Base-by-base conservation (phyloP, 140 eudicot genomes). In the Erigeron philadelphicus region DNA sequence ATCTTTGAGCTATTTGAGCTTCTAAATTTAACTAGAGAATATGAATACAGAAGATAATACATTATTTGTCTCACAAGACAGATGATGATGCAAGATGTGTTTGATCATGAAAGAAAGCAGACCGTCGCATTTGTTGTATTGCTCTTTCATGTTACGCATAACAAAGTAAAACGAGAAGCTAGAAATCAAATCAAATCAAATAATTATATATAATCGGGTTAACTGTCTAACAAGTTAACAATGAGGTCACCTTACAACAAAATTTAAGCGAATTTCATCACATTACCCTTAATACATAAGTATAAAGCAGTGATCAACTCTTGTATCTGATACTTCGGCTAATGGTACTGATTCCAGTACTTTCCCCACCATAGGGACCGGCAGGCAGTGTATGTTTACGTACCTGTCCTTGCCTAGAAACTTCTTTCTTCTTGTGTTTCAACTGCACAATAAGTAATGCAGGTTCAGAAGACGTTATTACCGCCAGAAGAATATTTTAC, bases 341-440 rank as follows among this genome's bases (percentile, higher is more conserved):
- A 46, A 83, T 61, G 3, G 88, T 74, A 72, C 86, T 93, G 74
- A 93, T 93, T 77, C 98, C 98, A 50, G 90, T 66, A 0, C 74
- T 54, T 83, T 93, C 96, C 8, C 98, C 96, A 42, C 87, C 93
- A 19, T 93, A 93, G 0, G 87, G 74, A 66, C 90, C 86, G 5
- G 67, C 66, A 0, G 87, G 82, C 77, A 66, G 81, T 80, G 63
- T 83, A 23, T 70, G 42, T 3, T 74, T 82, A 11, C 83, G 80
- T 4, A 89, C 96, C 65, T 93, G 98, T 38, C 98, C 98, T 54
- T 78, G 78, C 61, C 90, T 79, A 31, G 88, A 77, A 11, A 56
- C 79, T 62, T 73, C 76, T 67, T 82, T 82, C 73, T 84, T 83
- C 73, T 83, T 50, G 73, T 89, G 88, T 78, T 88, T 83, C 72